Base-by-base conservation (phyloP, 2,329 filamentous ascomycete species). In the Nakataea oryzae region DNA sequence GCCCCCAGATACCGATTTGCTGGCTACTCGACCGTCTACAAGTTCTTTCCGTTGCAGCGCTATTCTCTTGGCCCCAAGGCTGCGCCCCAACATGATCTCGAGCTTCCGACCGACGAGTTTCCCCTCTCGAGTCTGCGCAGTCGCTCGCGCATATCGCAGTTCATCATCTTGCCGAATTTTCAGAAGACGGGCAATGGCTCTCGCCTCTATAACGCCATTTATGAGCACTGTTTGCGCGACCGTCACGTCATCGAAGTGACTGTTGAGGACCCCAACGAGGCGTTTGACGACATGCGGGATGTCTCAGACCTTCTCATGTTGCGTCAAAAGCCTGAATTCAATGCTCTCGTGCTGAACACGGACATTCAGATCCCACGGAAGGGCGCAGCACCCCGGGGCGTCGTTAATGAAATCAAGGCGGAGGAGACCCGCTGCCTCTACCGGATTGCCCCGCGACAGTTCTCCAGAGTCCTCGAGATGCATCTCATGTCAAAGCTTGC, bases 191-290 rank as follows among this genome's bases (percentile, higher is more conserved):
- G 92, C 21, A 86, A 93, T 59, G 95, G 93, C 47, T 83, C 86
- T 13, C 81, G 85, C 55, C 84, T 99, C 54, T 99, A 97, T 78
- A 85, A 86, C 64, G 81, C 86, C 59, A 90, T 97, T 67, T 93
- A 91, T 70, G 76, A 82, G 9, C 76, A 86, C 67, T 89, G 90
- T 66, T 80, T 89, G 63, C 79, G 84, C 41, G 83, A 89, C 62
- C 73, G 83, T 0, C 86, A 87, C 64, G 88, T 92, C 9, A 80
- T 86, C 62, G 93, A 97, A 71, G 83, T 99, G 69, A 96, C 93
- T 0, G 87, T 99, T 7, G 95, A 99, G 75, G 93, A 97, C 65
- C 96, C 95, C 0, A 97, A 90, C 69, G 90, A 93, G 70, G 85
- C 83, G 1, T 96, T 96, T 67, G 90, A 95, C 69, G 85, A 91